phyloP scores from a whole-genome alignment of 2,329 filamentous ascomycete genomes.

The Trichophyton equinum region DNA sequence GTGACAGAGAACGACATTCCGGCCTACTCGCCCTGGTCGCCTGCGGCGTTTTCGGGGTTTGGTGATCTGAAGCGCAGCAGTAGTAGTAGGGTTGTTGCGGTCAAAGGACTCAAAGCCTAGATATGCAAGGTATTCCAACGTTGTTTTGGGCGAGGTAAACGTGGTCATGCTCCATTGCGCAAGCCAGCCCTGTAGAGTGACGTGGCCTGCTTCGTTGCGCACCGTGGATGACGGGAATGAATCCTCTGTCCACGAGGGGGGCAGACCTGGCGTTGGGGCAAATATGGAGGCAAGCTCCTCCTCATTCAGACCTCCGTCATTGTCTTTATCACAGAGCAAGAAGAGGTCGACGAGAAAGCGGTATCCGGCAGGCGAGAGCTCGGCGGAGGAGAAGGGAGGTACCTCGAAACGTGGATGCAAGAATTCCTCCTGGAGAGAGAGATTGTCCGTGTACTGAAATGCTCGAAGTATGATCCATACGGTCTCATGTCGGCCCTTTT shows the following conservation, averaged over 20 bases:
- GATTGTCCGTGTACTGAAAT: slow-evolving; percentile 90
- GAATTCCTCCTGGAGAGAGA: slow-evolving; percentile 83
- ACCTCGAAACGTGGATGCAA: slow-evolving; percentile 91
- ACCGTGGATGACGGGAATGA: slow-evolving; percentile 90
- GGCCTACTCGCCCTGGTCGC: slow-evolving; percentile 71
- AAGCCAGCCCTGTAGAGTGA: slow-evolving; percentile 94
- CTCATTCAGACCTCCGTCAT: slow-evolving; percentile 85
- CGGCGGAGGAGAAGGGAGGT: slow-evolving; percentile 79
- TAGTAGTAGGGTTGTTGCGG: slow-evolving; percentile 58
- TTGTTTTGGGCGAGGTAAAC: slow-evolving; percentile 88
- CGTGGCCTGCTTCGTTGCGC: slow-evolving; percentile 84
- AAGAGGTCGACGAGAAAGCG: slow-evolving; percentile 97
- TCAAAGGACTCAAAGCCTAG: slow-evolving; percentile 81
- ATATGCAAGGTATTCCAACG: slow-evolving; percentile 89
- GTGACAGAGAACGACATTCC: slow-evolving; percentile 90
- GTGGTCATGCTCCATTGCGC: slow-evolving; percentile 99
- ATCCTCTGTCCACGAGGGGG: slow-evolving; percentile 73
- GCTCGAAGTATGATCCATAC: slow-evolving; percentile 95
- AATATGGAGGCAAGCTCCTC: slow-evolving; percentile 76
- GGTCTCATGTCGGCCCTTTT: slow-evolving; percentile 94
- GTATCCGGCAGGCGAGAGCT: slow-evolving; percentile 87
- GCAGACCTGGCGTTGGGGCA: slow-evolving; percentile 81
- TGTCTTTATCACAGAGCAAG: slow-evolving; percentile 89
- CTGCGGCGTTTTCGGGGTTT: slow-evolving; percentile 77
- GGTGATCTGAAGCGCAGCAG: slow-evolving; percentile 79